Conservation (phyloP, 371 early-diverging fungal genomes). For the Antonospora locustae region DNA sequence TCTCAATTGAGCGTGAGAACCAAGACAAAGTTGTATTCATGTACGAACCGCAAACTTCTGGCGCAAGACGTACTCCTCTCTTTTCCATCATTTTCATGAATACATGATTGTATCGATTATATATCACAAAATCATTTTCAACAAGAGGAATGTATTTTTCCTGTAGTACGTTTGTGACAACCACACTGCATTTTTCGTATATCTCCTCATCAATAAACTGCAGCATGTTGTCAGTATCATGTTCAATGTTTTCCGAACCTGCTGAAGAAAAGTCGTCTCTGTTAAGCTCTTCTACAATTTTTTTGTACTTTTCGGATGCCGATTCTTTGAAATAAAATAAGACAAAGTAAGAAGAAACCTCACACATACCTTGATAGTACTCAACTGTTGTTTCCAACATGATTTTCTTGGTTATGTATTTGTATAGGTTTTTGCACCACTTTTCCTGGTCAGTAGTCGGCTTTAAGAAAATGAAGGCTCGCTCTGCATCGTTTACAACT, state of each 20-base stretch:
- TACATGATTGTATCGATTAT: constrained; percentile 26
- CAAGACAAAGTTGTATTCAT: constrained; percentile 44
- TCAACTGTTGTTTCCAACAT: constrained; percentile 20
- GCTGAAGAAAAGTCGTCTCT: constrained; percentile 1
- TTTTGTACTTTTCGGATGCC: background rate
- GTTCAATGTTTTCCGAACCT: background rate
- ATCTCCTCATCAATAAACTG: background rate
- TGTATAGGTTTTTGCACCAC: constrained; percentile 10
- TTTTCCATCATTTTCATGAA: constrained; percentile 46
- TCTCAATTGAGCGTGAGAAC: constrained; percentile 26
- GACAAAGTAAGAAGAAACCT: constrained; percentile 40
- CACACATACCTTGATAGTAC: constrained; percentile 51
- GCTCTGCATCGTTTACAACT: background rate
- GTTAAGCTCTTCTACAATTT: background rate
- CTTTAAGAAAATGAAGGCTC: constrained; percentile 1
- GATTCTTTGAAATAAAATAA: constrained; percentile 28
- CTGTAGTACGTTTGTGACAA: constrained; percentile 30
- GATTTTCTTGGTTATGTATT: constrained; percentile 19
- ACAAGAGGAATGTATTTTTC: constrained; percentile 34
- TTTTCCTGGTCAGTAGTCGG: background rate
- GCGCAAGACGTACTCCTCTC: constrained; percentile 18
- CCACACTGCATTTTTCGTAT: constrained; percentile 2
- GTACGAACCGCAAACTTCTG: constrained; percentile 17
- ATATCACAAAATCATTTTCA: constrained; percentile 34
- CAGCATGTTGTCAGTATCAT: background rate